Conservation (phyloP, 306 rosid genomes). For the Trichosanthes truncata region DNA sequence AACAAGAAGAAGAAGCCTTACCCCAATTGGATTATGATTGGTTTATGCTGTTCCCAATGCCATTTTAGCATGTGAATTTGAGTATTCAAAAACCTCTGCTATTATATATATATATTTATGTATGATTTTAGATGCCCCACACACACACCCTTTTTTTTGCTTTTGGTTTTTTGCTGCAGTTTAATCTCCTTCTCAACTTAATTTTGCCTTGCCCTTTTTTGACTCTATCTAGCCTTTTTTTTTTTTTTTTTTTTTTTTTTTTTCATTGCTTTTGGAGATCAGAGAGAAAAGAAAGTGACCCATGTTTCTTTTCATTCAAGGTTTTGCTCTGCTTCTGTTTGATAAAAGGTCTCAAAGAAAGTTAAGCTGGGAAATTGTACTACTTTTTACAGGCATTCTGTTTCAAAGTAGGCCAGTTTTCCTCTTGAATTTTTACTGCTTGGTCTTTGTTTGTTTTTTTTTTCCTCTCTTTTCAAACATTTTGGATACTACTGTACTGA, state of each 20-base stretch:
- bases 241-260: background rate
- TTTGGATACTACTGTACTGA: background rate
- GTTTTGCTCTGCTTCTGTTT: background rate
- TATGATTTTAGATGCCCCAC: conserved; percentile 31
- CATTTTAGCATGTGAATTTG: conserved; percentile 36
- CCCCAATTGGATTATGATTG: conserved; percentile 46
- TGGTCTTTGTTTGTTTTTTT: background rate
- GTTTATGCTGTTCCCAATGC: conserved; percentile 64
- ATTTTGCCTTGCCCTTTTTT: conserved; percentile 41
- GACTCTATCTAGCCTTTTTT: conserved; percentile 32
- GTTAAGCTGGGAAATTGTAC: conserved; percentile 15
- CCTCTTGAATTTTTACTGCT: background rate
- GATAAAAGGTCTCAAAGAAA: conserved; percentile 8
- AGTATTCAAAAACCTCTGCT: conserved; percentile 15
- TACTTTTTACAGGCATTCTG: conserved; percentile 13
- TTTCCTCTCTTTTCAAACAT: background rate
- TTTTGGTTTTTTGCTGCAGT: conserved; percentile 40
- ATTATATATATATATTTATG: no score
- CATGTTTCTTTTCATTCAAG: conserved; percentile 16
- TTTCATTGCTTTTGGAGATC: conserved; percentile 33
- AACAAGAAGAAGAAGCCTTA: conserved; percentile 44
- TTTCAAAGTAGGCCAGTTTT: conserved; percentile 5
- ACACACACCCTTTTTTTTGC: background rate
- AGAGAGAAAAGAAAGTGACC: conserved; percentile 30
- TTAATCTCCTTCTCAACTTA: conserved; percentile 31